These are phyloP conservation scores for Rubia balearica DNA, from an alignment of 305 asterid species.

Conservation along the genomic window DNA sequence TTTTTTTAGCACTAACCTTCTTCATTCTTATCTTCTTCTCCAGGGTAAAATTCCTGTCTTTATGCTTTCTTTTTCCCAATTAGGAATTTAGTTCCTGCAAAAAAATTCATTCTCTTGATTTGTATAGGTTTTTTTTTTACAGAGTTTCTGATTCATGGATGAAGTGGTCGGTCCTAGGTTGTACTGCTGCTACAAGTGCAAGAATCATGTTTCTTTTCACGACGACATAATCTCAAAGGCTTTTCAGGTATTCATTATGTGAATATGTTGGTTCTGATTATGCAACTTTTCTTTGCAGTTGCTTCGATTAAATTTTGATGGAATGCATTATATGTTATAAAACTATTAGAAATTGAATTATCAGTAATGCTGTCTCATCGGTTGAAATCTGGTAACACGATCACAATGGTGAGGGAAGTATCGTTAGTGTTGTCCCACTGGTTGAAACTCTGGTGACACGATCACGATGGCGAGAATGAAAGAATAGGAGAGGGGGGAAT, in stretches of 20 bases:
- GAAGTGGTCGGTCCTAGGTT: conserved; percentile 67
- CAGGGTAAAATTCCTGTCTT: conserved; percentile 19
- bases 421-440: no score
- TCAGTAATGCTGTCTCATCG: background rate
- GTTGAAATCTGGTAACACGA: background rate
- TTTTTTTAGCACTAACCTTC: conserved; percentile 1
- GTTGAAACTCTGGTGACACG: no score
- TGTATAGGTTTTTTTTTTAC: conserved; percentile 7
- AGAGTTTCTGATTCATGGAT: conserved; percentile 34
- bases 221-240: conserved; percentile 79
- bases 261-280: background rate
- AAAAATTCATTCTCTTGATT: conserved; percentile 7
- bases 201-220: conserved; percentile 67
- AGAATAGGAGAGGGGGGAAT: no score
- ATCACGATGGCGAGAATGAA: no score
- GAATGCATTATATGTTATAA: no score
- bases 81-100: background rate
- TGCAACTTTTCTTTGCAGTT: background rate
- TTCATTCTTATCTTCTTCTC: conserved; percentile 18
- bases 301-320: background rate
- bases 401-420: background rate
- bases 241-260: conserved; percentile 43
- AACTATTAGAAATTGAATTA: no score
- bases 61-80: background rate
- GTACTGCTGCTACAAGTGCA: conserved; percentile 76